These are phyloP conservation scores for Linum trigynum DNA, from an alignment of 345 rosid genomes.

Conservation along the genomic window DNA sequence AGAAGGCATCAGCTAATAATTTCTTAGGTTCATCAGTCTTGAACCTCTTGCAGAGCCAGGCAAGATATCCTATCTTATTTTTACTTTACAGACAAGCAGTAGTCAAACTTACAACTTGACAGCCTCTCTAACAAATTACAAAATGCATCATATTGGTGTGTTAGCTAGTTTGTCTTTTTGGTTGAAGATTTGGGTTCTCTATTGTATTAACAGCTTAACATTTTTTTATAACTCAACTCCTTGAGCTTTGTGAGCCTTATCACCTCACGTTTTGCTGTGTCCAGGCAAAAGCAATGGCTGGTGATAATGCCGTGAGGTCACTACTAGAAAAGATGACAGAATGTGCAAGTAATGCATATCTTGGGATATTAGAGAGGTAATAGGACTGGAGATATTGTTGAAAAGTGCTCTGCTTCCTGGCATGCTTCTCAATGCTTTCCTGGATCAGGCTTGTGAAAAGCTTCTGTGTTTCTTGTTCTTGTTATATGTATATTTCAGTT, in stretches of 20 bases:
- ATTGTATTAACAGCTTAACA: neutral
- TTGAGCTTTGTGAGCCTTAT: neutral
- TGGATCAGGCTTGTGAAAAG: conserved; percentile 1
- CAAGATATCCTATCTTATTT: conserved; percentile 12
- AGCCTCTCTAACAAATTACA: neutral
- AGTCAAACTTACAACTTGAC: neutral
- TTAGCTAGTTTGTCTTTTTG: neutral
- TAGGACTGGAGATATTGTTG: neutral
- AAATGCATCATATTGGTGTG: neutral
- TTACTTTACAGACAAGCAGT: neutral
- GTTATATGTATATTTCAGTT: neutral
- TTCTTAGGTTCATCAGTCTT: conserved; percentile 82
- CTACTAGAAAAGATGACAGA: conserved; percentile 92
- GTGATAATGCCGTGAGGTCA: conserved; percentile 89
- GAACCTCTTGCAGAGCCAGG: conserved; percentile 96
- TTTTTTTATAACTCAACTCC: neutral
- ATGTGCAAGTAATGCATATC: conserved; percentile 88
- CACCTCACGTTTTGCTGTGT: conserved; percentile 17
- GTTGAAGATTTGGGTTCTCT: neutral
- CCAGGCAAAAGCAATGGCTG: conserved; percentile 94
- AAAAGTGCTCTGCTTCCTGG: neutral
- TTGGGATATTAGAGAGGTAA: conserved; percentile 89
- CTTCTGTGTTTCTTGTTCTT: neutral
- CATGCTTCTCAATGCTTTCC: neutral
- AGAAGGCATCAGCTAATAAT: conserved; percentile 67